A percentile compares a stretch with the other conserved stretches of the same genome.
Evolutionary conservation across 1,284 basidiomycete species (phyloP).

Genomic region (Chalciporus sp.): DNA sequence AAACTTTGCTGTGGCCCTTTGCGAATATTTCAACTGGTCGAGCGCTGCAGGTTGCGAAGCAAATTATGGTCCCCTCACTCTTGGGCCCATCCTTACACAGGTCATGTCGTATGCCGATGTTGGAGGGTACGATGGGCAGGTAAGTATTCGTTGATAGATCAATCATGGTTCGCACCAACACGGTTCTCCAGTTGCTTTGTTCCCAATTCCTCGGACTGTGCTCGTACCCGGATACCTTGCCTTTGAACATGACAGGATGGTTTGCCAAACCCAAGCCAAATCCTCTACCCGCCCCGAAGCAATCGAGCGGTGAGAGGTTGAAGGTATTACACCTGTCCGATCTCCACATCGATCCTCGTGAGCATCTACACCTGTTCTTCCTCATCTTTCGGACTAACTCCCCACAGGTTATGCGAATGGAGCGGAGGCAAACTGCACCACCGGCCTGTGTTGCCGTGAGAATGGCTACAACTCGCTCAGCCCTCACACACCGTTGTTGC

Average conservation of each 20-base stretch:
- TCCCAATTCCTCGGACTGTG: constrained; percentile 56
- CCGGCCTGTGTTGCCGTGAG: constrained; percentile 71
- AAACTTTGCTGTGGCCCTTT: constrained; percentile 57
- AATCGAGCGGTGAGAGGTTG: constrained; percentile 62
- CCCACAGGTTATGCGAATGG: constrained; percentile 66
- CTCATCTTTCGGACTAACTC: constrained; percentile 1
- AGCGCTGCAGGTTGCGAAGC: constrained; percentile 46
- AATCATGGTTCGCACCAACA: constrained; percentile 24
- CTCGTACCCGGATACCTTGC: constrained; percentile 49
- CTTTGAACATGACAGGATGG: constrained; percentile 57
- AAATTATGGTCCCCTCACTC: constrained; percentile 48
- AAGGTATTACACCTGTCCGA: constrained; percentile 81
- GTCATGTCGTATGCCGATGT: constrained; percentile 68
- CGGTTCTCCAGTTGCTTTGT: constrained; percentile 48
- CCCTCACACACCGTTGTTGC: constrained; percentile 50
- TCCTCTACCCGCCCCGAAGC: constrained; percentile 56
- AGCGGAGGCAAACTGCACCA: constrained; percentile 73
- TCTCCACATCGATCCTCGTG: constrained; percentile 76
- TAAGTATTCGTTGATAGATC: constrained; percentile 27
- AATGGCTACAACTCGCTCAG: constrained; percentile 55
- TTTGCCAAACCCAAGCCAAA: constrained; percentile 71
- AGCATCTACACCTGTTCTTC: constrained; percentile 14
- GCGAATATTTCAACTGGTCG: constrained; percentile 60
- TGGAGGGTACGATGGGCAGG: constrained; percentile 70
- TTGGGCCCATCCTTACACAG: constrained; percentile 67